Evolutionary conservation across 257 asterid genomes (phyloP).

Genomic region (Lavandula angustifolia): DNA sequence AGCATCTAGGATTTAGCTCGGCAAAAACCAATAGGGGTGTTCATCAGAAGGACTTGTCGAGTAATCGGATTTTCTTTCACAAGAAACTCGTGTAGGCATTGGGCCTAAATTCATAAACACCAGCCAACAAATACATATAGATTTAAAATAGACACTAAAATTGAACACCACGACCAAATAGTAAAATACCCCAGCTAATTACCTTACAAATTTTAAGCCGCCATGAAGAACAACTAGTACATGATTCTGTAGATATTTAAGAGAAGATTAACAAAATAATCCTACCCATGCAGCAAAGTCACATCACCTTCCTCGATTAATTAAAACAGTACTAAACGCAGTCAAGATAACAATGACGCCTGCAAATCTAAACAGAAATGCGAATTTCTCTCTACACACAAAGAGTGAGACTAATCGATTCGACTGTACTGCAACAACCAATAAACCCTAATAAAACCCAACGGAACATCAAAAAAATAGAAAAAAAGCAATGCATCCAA

Average conservation of each 20-base stretch:
- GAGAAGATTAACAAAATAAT: slow-evolving; percentile 7
- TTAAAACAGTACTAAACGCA: background rate
- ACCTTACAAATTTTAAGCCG: background rate
- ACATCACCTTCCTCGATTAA: background rate
- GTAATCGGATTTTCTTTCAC: background rate
- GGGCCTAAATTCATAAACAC: background rate
- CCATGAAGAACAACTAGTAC: background rate
- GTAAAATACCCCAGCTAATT: background rate
- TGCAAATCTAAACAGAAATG: background rate
- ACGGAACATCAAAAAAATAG: background rate
- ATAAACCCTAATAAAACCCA: slow-evolving; percentile 38
- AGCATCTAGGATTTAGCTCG: background rate
- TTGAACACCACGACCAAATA: background rate
- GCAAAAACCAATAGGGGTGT: background rate
- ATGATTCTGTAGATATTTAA: slow-evolving; percentile 6
- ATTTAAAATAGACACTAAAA: background rate
- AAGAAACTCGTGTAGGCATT: background rate
- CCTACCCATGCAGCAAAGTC: slow-evolving; percentile 30
- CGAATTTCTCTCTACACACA: background rate
- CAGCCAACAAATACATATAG: slow-evolving; percentile 1
- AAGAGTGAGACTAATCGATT: slow-evolving; percentile 1
- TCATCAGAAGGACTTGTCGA: background rate
- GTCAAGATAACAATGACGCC: background rate
- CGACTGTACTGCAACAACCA: slow-evolving; percentile 18
- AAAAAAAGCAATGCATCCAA: background rate